Percentiles rank a stretch among this genome's conserved stretches.
These are phyloP conservation scores for Botryotinia calthae DNA, from an alignment of 2,329 filamentous ascomycete genomes.

Conservation along the genomic window DNA sequence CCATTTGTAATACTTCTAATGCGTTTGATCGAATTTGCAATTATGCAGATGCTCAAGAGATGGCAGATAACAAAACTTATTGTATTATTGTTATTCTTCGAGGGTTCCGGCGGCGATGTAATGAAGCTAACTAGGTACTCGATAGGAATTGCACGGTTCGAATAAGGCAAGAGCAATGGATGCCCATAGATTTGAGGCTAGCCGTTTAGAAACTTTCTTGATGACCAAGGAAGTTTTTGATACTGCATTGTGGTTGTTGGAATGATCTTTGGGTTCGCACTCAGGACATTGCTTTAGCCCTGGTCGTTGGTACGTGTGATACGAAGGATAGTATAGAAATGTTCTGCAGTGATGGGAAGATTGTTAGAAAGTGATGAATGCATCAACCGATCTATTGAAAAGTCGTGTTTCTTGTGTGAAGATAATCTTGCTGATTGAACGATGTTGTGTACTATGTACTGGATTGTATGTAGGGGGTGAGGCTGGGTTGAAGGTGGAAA, in stretches of 20 bases:
- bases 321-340: constrained; percentile 20
- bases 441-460: background rate
- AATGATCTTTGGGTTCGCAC: constrained; percentile 24
- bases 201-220: constrained; percentile 39
- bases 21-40: background rate
- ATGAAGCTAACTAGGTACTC: background rate
- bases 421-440: constrained; percentile 18
- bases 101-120: background rate
- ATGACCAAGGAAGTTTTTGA: constrained; percentile 33
- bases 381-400: constrained; percentile 21
- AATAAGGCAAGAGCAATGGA: constrained; percentile 26
- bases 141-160: background rate
- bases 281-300: constrained; percentile 36
- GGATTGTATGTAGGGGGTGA: background rate
- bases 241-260: constrained; percentile 38
- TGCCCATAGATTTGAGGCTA: constrained; percentile 28
- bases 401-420: constrained; percentile 18
- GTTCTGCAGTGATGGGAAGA: constrained; percentile 3
- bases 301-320: constrained; percentile 29
- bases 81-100: background rate
- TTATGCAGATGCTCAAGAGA: background rate
- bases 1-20: constrained; percentile 27
- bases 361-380: constrained; percentile 13
- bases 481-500: background rate
- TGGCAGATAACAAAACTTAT: constrained; percentile 12